Conservation (phyloP, 768 basidiomycete species). For the Xerocomellus dryophilus region DNA sequence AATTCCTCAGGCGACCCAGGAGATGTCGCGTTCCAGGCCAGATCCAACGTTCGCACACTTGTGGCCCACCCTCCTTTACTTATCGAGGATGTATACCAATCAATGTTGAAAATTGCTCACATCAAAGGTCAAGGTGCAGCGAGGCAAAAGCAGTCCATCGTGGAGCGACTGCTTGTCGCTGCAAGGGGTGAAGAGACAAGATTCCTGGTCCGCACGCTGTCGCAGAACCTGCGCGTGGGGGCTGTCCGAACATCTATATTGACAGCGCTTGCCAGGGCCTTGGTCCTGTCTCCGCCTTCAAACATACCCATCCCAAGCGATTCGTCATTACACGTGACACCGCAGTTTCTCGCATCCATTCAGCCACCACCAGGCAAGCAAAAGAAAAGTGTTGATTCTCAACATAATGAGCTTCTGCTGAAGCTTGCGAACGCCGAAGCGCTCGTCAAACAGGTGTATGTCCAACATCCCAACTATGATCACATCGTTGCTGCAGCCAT, state of each 20-base stretch:
- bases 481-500: conserved; percentile 63
- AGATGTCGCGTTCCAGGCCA: conserved; percentile 84
- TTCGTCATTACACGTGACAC: conserved; percentile 31
- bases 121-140: conserved; percentile 75
- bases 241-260: conserved; percentile 83
- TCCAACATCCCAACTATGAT: conserved; percentile 74
- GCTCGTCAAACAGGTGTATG: conserved; percentile 68
- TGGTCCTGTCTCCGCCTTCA: conserved; percentile 55
- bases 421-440: conserved; percentile 59
- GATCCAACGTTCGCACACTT: conserved; percentile 69
- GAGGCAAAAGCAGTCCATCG: conserved; percentile 71
- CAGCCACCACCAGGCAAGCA: conserved; percentile 22
- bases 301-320: conserved; percentile 16
- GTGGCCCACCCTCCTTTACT: conserved; percentile 67
- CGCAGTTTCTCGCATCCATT: conserved; percentile 18
- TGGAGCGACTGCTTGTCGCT: conserved; percentile 78
- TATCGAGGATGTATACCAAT: conserved; percentile 62
- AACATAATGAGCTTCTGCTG: conserved; percentile 36
- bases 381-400: conserved; percentile 31
- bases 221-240: conserved; percentile 78
- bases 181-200: conserved; percentile 87
- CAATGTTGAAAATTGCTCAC: conserved; percentile 61
- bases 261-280: conserved; percentile 74
- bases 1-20: conserved; percentile 79
- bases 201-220: conserved; percentile 73